phyloP scores from a whole-genome alignment of 106 monocot genomes.

The Phalaenopsis aphrodite region DNA sequence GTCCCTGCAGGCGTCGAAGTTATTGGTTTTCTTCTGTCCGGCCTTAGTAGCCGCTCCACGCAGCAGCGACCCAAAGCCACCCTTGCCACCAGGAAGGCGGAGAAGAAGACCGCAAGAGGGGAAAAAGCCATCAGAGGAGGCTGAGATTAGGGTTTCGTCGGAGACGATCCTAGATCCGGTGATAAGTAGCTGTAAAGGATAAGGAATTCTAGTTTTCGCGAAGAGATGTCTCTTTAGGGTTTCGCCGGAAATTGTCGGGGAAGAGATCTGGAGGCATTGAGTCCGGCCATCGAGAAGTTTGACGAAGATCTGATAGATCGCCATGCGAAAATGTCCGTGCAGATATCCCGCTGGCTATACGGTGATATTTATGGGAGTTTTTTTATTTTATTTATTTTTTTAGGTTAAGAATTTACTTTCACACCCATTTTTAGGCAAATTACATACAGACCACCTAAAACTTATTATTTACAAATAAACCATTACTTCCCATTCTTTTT shows the following conservation, averaged over 20 bases:
- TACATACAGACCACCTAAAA: too few relatives aligned
- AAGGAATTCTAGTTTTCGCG: constrained; percentile 32
- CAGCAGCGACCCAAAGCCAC: constrained; percentile 93
- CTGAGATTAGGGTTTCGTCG: constrained; percentile 39
- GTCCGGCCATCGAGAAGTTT: constrained; percentile 64
- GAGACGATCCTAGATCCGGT: constrained; percentile 40
- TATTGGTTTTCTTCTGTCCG: constrained; percentile 99
- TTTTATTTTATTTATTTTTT: too few relatives aligned
- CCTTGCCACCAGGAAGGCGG: constrained; percentile 89
- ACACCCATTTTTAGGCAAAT: too few relatives aligned
- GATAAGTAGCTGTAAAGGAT: constrained; percentile 42
- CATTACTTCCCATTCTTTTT: too few relatives aligned
- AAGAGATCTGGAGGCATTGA: constrained; percentile 55
- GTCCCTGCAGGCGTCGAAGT: constrained; percentile 97
- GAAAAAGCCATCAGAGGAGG: constrained; percentile 31
- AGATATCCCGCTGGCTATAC: too few relatives aligned
- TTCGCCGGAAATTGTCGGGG: constrained; percentile 49
- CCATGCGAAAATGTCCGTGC: constrained; percentile 27
- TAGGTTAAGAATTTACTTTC: too few relatives aligned
- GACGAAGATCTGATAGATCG: constrained; percentile 71
- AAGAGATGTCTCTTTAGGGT: constrained; percentile 31
- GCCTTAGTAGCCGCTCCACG: constrained; percentile 94
- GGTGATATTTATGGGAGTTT: too few relatives aligned
- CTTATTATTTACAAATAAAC: too few relatives aligned
- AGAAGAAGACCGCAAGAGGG: constrained; percentile 68